Conservation (phyloP, 2,329 filamentous ascomycete species). For the Botrytis hyacinthi region DNA sequence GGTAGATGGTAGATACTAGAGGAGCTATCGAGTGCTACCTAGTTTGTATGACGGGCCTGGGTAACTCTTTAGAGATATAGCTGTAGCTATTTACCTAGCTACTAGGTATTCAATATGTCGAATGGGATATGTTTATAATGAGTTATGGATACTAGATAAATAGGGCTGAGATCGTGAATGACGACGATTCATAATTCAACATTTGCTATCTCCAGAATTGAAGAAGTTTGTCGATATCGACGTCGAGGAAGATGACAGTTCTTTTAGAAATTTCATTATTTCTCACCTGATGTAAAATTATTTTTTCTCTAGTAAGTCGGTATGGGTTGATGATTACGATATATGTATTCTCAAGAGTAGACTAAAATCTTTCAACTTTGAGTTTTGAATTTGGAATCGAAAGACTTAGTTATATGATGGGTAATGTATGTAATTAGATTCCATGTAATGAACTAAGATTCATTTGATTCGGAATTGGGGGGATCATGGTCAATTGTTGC, state of each 20-base stretch:
- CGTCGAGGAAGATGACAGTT: accelerated
- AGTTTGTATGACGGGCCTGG: no score
- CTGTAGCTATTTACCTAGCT: no score
- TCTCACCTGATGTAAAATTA: neutral
- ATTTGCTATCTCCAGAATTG: no score
- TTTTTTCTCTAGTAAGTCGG: neutral
- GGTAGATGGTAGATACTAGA: no score
- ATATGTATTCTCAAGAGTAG: neutral
- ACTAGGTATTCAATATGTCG: no score
- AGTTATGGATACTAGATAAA: no score
- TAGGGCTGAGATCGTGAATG: no score
- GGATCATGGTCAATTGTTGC: neutral
- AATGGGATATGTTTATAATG: no score
- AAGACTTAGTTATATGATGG: neutral
- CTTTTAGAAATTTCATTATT: neutral
- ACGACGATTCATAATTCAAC: no score
- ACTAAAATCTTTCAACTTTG: accelerated
- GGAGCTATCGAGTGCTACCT: no score
- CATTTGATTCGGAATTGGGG: neutral
- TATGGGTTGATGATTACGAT: neutral
- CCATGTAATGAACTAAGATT: neutral
- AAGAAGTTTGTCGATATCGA: no score
- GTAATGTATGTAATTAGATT: neutral
- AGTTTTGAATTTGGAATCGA: neutral
- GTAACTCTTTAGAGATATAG: no score